phyloP scores from a whole-genome alignment of 2,329 filamentous ascomycete species.

The Hypocrella siamensis region DNA sequence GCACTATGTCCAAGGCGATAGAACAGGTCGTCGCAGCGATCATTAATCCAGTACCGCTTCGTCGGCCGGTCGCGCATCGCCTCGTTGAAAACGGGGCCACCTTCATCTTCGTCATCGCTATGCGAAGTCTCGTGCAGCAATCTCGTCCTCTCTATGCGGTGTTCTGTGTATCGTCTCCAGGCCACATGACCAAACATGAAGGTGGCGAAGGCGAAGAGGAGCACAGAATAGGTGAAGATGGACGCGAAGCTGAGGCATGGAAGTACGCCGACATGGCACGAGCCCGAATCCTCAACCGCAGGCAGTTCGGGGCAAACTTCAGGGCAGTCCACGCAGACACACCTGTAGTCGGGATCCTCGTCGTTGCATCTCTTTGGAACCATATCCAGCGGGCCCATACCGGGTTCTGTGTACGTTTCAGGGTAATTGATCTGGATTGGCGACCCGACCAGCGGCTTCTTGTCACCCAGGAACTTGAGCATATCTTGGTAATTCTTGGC shows the following conservation, averaged over 20 bases:
- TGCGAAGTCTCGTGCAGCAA: slow-evolving; percentile 70
- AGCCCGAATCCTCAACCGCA: slow-evolving; percentile 49
- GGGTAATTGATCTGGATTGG: slow-evolving; percentile 98
- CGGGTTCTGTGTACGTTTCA: slow-evolving; percentile 40
- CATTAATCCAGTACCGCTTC: slow-evolving; percentile 70
- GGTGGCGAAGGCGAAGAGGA: slow-evolving; percentile 51
- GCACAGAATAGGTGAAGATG: slow-evolving; percentile 67
- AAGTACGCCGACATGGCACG: slow-evolving; percentile 73
- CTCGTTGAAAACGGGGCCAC: slow-evolving; percentile 56
- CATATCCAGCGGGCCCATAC: slow-evolving; percentile 59
- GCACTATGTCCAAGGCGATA: slow-evolving; percentile 65
- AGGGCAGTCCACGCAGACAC: slow-evolving; percentile 86
- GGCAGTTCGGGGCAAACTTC: slow-evolving; percentile 72
- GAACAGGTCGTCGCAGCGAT: slow-evolving; percentile 66
- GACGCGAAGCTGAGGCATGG: slow-evolving; percentile 90
- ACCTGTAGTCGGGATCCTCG: slow-evolving; percentile 69
- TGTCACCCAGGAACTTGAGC: slow-evolving; percentile 82
- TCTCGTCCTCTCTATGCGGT: slow-evolving; percentile 68
- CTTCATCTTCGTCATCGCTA: slow-evolving; percentile 90
- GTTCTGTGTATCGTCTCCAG: slow-evolving; percentile 56
- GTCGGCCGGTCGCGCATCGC: slow-evolving; percentile 68
- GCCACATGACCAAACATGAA: slow-evolving; percentile 59
- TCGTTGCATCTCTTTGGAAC: slow-evolving; percentile 79
- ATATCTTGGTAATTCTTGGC: slow-evolving; percentile 81
- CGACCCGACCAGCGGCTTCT: slow-evolving; percentile 69